phyloP scores from a whole-genome alignment of 2,329 filamentous ascomycete genomes.

The Gyromitra esculenta region DNA sequence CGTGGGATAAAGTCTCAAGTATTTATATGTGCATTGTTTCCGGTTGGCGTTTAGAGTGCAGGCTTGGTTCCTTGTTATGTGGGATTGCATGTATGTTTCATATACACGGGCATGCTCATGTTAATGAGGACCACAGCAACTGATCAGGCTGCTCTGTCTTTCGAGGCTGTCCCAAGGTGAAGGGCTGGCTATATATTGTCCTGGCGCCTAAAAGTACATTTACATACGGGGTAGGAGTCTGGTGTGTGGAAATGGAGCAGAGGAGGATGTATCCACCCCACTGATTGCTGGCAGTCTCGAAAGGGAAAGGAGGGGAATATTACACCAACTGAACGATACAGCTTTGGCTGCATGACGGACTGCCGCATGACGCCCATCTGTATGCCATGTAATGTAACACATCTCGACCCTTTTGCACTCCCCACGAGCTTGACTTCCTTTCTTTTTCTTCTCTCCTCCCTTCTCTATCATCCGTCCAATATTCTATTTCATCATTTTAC shows the following conservation, averaged over 20 bases:
- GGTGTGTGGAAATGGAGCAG: neutral
- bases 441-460: constrained; percentile 6
- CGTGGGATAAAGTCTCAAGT: constrained; percentile 25
- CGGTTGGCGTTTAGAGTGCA: neutral
- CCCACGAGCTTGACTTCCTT: constrained; percentile 4
- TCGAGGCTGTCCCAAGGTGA: too few relatives aligned
- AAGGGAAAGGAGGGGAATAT: constrained; percentile 17
- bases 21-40: neutral
- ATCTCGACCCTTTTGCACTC: neutral
- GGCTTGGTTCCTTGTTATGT: too few relatives aligned
- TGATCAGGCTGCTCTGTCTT: too few relatives aligned
- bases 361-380: constrained; percentile 25
- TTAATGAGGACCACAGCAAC: too few relatives aligned
- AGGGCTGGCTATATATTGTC: too few relatives aligned
- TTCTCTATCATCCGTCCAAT: neutral
- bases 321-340: too few relatives aligned
- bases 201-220: too few relatives aligned
- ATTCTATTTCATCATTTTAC: neutral
- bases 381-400: neutral
- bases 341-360: neutral
- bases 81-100: too few relatives aligned
- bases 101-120: too few relatives aligned
- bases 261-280: neutral
- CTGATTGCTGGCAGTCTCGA: neutral
- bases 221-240: neutral